These are phyloP conservation scores for Fusarium chaquense DNA, from an alignment of 2,329 filamentous ascomycete species.

Conservation along the genomic window DNA sequence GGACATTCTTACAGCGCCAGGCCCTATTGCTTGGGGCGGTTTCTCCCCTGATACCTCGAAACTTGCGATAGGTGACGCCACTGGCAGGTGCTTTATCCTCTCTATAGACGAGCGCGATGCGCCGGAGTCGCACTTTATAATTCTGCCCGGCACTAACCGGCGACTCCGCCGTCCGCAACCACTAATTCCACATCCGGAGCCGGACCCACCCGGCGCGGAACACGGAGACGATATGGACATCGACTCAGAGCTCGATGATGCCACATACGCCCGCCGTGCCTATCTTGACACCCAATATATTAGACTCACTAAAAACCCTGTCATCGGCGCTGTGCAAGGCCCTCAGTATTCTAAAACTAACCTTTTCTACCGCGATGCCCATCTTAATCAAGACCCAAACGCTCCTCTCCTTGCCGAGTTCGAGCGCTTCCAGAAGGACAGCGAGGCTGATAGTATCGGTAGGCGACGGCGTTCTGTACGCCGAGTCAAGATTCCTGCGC, in stretches of 20 bases:
- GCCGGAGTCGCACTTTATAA: constrained; percentile 51
- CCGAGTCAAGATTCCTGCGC: constrained; percentile 41
- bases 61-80: constrained; percentile 71
- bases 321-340: constrained; percentile 68
- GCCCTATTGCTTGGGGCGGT: constrained; percentile 67
- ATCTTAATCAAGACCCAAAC: constrained; percentile 58
- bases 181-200: constrained; percentile 64
- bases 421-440: constrained; percentile 60
- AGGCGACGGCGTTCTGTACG: constrained; percentile 43
- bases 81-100: constrained; percentile 69
- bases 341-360: constrained; percentile 61
- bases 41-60: constrained; percentile 69
- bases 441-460: constrained; percentile 48
- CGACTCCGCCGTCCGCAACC: constrained; percentile 60
- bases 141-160: constrained; percentile 52
- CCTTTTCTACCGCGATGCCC: constrained; percentile 62
- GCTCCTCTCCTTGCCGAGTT: constrained; percentile 60
- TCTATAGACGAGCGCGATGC: constrained; percentile 61
- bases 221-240: constrained; percentile 33
- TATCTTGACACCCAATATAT: constrained; percentile 58
- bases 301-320: constrained; percentile 57
- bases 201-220: constrained; percentile 54
- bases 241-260: constrained; percentile 18
- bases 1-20: constrained; percentile 65
- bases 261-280: constrained; percentile 43